A percentile compares a stretch with the other conserved stretches of the same genome.
Evolutionary conservation across 140 eudicot species (phyloP).

Genomic region (Ambrosia hybrid): DNA sequence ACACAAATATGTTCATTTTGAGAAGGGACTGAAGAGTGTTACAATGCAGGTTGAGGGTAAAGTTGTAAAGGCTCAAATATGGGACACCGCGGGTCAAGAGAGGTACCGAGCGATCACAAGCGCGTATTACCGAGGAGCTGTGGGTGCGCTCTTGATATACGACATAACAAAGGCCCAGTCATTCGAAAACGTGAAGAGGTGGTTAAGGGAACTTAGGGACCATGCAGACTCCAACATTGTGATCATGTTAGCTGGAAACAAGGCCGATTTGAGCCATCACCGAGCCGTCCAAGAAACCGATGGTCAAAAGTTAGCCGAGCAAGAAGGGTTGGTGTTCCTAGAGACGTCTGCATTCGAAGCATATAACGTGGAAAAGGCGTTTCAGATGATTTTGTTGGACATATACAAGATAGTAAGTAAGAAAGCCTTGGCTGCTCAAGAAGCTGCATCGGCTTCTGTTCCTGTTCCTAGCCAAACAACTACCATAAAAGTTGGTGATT

Average conservation of each 20-base stretch:
- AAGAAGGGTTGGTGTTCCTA: conserved; percentile 69
- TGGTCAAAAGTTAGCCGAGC: conserved; percentile 64
- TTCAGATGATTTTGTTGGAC: conserved; percentile 75
- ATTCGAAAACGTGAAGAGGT: conserved; percentile 76
- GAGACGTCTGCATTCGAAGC: conserved; percentile 96
- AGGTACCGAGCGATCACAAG: conserved; percentile 95
- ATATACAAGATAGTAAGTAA: conserved; percentile 75
- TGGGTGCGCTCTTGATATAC: conserved; percentile 81
- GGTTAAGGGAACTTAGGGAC: conserved; percentile 87
- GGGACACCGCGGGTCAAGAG: conserved; percentile 99
- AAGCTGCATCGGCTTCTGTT: conserved; percentile 50
- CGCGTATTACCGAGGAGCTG: conserved; percentile 91
- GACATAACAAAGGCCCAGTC: conserved; percentile 83
- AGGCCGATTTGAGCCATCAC: conserved; percentile 71
- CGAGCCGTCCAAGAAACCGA: conserved; percentile 63
- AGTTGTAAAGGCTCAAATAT: conserved; percentile 88
- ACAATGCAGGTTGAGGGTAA: conserved; percentile 28
- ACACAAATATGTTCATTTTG: no score
- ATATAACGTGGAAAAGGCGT: conserved; percentile 75
- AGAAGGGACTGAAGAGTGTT: no score
- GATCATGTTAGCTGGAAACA: conserved; percentile 78
- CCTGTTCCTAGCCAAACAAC: conserved; percentile 73
- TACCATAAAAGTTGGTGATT: conserved; percentile 63
- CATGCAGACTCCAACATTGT: conserved; percentile 95
- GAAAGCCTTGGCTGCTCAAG: conserved; percentile 92